Percentiles rank a stretch among this genome's conserved stretches.
Evolutionary conservation across 306 rosid species (phyloP).

Genomic region (Vigna hirtella): DNA sequence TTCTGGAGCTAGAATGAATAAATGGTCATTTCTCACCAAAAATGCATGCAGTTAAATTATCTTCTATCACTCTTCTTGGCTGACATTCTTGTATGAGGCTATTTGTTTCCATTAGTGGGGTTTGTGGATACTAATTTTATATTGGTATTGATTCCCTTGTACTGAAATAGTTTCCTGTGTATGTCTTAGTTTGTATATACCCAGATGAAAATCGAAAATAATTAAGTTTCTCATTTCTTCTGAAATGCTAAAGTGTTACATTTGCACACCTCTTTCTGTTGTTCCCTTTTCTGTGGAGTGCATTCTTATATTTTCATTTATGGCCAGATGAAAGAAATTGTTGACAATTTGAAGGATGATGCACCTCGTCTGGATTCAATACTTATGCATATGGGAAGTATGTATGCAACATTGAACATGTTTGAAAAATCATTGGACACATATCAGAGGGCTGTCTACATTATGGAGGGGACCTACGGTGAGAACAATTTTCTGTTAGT

Average conservation of each 20-base stretch:
- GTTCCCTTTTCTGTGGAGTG: slow-evolving; percentile 31
- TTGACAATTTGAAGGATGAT: slow-evolving; percentile 67
- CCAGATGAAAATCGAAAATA: slow-evolving; percentile 1
- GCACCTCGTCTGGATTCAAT: slow-evolving; percentile 74
- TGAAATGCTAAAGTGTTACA: slow-evolving; percentile 26
- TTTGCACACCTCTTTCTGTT: slow-evolving; percentile 32
- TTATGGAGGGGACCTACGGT: slow-evolving; percentile 75
- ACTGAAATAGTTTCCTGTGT: slow-evolving; percentile 16
- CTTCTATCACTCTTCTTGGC: slow-evolving; percentile 30
- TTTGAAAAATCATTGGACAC: slow-evolving; percentile 64
- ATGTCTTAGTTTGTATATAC: slow-evolving; percentile 20
- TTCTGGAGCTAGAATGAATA: slow-evolving; percentile 38
- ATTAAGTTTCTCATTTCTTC: slow-evolving; percentile 20
- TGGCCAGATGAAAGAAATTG: slow-evolving; percentile 79
- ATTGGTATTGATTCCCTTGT: slow-evolving; percentile 10
- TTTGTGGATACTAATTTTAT: background rate
- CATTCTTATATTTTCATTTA: slow-evolving; percentile 45
- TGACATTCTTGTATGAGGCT: slow-evolving; percentile 11
- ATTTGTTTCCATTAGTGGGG: slow-evolving; percentile 12
- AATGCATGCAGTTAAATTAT: slow-evolving; percentile 20
- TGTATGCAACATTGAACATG: slow-evolving; percentile 72
- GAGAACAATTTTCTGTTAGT: slow-evolving; percentile 41
- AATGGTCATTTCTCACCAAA: background rate
- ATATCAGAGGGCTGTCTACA: slow-evolving; percentile 76
- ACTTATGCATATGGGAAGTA: slow-evolving; percentile 93